A percentile compares a stretch with the other conserved stretches of the same genome.
These are phyloP conservation scores for Auriscalpium orientale DNA, from an alignment of 768 basidiomycete genomes.

Conservation along the genomic window DNA sequence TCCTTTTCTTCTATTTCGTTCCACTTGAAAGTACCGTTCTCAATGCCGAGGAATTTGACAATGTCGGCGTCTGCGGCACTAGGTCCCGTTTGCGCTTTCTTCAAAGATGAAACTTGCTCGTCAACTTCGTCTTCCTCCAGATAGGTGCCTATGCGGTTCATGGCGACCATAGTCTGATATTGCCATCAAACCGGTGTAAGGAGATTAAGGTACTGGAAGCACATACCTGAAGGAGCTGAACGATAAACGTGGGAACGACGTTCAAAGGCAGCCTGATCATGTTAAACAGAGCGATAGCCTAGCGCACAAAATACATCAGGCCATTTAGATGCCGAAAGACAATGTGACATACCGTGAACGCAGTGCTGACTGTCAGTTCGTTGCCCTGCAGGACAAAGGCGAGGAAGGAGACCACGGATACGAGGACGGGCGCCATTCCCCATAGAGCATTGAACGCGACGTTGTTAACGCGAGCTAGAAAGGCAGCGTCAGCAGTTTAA, in stretches of 20 bases:
- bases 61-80: constrained; percentile 14
- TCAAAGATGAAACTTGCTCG: constrained; percentile 51
- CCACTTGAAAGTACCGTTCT: constrained; percentile 50
- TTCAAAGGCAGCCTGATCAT: constrained; percentile 81
- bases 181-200: background rate
- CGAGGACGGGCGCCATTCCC: constrained; percentile 68
- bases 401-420: constrained; percentile 77
- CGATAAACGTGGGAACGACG: constrained; percentile 72
- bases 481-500: background rate
- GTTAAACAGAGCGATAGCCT: constrained; percentile 75
- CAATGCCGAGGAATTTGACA: constrained; percentile 39
- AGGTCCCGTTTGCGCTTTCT: constrained; percentile 24
- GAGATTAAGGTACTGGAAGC: background rate
- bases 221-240: constrained; percentile 58
- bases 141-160: constrained; percentile 54
- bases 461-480: constrained; percentile 58
- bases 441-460: constrained; percentile 68
- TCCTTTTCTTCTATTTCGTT: constrained; percentile 36
- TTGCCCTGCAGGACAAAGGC: constrained; percentile 66
- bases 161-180: constrained; percentile 44
- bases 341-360: constrained; percentile 62
- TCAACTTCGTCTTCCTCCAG: constrained; percentile 57
- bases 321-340: background rate
- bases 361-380: constrained; percentile 67
- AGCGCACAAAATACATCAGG: background rate